Evolutionary conservation across 495 filamentous ascomycete species (phyloP), one percentile per base, ranked within the genome.

Genomic region (Xylaria grammica): DNA sequence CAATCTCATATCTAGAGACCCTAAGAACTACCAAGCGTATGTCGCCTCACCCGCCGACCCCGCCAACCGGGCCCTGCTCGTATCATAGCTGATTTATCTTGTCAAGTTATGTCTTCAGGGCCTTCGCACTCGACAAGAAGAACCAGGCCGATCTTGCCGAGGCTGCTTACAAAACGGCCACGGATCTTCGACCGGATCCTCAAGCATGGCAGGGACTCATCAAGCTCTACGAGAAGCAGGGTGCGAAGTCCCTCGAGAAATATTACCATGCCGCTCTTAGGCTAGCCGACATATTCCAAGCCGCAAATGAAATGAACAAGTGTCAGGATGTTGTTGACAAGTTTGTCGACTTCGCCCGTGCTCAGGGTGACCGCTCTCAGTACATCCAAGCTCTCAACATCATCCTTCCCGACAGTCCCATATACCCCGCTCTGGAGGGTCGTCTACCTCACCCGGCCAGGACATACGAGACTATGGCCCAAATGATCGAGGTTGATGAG

Each of bases 201-300:
- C 86, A 92, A 60, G 90, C 91, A 66, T 98, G 93, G 94, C 90
- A 95, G 77, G 95, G 95, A 6, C 79, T 98, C n/a, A 84, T 95
- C 70, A 89, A 86, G 65, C 70, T 97, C 11, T 97, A 94, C 70
- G 91, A 96, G 70, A 89, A 84, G 63, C 90, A 93, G 70, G 86
- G 85, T 4, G 72, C 78, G 26, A 81, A 81, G 29, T 91, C 89
- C 62, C 78, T 97, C 13, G 87, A 88, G 54, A 79, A 87, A 55
- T 96, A 97, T 71, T 88, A 89, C 59, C 76, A 86, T 32, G 91
- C 89, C 9, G 88, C 85, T 3, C 71, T 94, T 44, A 84, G 83
- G 24, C 81, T 97, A 46, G 91, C 90, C n/a, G 82, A 86, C 32
- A 85, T 97, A 52, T 94, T 88, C 65, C 84, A 84, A 19, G 84